Percentiles rank a stretch among this genome's conserved stretches.
Evolutionary conservation across 1,284 basidiomycete genomes (phyloP).

Genomic region (Gymnopus androsaceus): DNA sequence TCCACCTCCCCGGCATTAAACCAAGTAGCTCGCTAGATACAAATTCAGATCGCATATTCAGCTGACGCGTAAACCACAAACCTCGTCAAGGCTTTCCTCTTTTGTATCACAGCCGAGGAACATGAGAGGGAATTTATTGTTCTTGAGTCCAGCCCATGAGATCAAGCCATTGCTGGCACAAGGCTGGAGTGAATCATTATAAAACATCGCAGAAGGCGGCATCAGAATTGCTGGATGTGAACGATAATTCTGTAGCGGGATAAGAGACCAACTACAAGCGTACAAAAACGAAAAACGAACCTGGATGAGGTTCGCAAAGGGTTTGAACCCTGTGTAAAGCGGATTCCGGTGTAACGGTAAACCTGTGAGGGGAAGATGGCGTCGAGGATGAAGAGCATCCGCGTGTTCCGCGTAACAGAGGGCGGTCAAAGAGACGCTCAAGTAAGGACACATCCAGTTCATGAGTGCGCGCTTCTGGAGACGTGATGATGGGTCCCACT

Average conservation of each 20-base stretch:
- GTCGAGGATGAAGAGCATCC: conserved; percentile 5
- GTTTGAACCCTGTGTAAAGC: conserved; percentile 23
- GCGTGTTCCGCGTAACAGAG: conserved; percentile 35
- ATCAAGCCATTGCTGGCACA: conserved; percentile 42
- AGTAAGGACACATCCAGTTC: conserved; percentile 51
- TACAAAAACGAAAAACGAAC: conserved; percentile 24
- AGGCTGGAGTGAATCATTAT: conserved; percentile 45
- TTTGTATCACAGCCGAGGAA: conserved; percentile 40
- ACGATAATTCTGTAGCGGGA: conserved; percentile 37
- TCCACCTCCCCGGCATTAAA: conserved; percentile 44
- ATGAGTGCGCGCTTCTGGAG: conserved; percentile 40
- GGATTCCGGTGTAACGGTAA: not conserved
- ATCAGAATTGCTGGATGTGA: conserved; percentile 52
- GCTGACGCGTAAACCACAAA: conserved; percentile 15
- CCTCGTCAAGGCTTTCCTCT: conserved; percentile 46
- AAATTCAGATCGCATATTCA: not conserved
- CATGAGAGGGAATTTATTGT: conserved; percentile 39
- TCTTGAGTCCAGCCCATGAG: conserved; percentile 39
- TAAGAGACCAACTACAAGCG: not conserved
- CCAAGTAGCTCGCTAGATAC: conserved; percentile 43
- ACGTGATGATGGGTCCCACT: conserved; percentile 48
- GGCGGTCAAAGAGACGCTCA: conserved; percentile 45
- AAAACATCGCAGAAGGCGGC: conserved; percentile 51
- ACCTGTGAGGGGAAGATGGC: not conserved
- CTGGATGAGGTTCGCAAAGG: conserved; percentile 43